phyloP scores from a whole-genome alignment of 2,329 filamentous ascomycete genomes.

The Sporothrix luriei region DNA sequence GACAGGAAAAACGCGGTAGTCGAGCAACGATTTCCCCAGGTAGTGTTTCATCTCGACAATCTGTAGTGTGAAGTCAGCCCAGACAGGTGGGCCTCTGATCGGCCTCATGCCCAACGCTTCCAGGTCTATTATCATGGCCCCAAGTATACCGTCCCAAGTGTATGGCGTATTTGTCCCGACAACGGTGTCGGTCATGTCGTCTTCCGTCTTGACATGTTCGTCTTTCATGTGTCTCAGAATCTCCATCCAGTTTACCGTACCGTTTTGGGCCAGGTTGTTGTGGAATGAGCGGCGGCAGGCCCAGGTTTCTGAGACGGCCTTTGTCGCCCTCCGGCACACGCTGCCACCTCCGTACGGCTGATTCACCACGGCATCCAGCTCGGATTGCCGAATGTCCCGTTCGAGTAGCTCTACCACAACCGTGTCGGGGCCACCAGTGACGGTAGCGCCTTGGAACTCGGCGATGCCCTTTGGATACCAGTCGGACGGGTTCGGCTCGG shows the following conservation, averaged over 20 bases:
- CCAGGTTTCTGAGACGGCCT: constrained; percentile 58
- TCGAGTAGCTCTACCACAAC: constrained; percentile 58
- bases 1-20: constrained; percentile 67
- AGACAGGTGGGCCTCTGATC: too few relatives aligned
- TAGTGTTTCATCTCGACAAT: constrained; percentile 68
- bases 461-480: constrained; percentile 47
- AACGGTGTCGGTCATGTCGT: constrained; percentile 60
- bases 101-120: too few relatives aligned
- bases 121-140: too few relatives aligned
- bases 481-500: neutral
- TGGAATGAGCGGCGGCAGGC: constrained; percentile 65
- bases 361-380: constrained; percentile 32
- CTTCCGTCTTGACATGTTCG: constrained; percentile 59
- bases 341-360: neutral
- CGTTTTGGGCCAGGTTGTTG: constrained; percentile 51
- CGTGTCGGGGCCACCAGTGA: constrained; percentile 45
- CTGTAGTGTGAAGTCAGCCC: constrained; percentile 53
- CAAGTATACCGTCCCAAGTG: constrained; percentile 41
- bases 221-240: constrained; percentile 63
- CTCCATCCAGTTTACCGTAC: constrained; percentile 65
- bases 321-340: constrained; percentile 23
- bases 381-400: constrained; percentile 49
- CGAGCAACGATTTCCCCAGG: constrained; percentile 57
- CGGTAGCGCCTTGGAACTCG: constrained; percentile 48
- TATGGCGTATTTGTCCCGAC: constrained; percentile 51